phyloP scores from a whole-genome alignment of 306 rosid genomes.

The Erythrophleum fordii region DNA sequence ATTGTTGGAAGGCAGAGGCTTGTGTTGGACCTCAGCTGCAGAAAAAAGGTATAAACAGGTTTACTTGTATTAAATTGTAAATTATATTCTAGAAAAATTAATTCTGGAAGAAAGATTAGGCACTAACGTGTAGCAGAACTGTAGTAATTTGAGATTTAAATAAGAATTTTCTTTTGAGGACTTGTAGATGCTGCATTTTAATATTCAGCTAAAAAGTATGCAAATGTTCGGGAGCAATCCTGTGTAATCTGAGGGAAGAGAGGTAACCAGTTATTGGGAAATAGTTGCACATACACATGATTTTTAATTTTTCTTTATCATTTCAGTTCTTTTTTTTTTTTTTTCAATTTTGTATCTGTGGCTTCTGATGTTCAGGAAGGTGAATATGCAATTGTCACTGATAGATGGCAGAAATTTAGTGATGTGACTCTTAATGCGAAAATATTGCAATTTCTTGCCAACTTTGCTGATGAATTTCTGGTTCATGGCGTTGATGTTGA shows the following conservation, averaged over 20 bases:
- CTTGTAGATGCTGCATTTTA: neutral
- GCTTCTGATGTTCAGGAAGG: slow-evolving; percentile 62
- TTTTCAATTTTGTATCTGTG: slow-evolving; percentile 33
- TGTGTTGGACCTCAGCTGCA: slow-evolving; percentile 96
- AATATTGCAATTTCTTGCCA: slow-evolving; percentile 73
- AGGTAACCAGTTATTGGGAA: neutral
- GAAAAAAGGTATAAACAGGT: slow-evolving; percentile 69
- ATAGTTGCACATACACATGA: neutral
- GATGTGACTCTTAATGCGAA: slow-evolving; percentile 67
- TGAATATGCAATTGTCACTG: slow-evolving; percentile 88
- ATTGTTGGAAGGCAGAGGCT: slow-evolving; percentile 86
- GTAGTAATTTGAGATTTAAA: neutral
- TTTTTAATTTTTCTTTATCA: no score
- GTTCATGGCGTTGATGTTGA: slow-evolving; percentile 98
- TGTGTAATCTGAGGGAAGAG: slow-evolving; percentile 3
- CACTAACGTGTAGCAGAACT: neutral
- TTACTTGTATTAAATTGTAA: neutral
- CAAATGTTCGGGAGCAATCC: slow-evolving; percentile 19
- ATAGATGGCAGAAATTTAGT: slow-evolving; percentile 95
- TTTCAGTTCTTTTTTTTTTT: no score
- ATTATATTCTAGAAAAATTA: slow-evolving; percentile 19
- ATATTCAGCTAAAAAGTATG: slow-evolving; percentile 1
- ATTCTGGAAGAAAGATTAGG: neutral
- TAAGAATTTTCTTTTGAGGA: neutral
- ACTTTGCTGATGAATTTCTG: slow-evolving; percentile 87